Conservation (phyloP, 495 filamentous ascomycete species). For the Rusavskia elegans region DNA sequence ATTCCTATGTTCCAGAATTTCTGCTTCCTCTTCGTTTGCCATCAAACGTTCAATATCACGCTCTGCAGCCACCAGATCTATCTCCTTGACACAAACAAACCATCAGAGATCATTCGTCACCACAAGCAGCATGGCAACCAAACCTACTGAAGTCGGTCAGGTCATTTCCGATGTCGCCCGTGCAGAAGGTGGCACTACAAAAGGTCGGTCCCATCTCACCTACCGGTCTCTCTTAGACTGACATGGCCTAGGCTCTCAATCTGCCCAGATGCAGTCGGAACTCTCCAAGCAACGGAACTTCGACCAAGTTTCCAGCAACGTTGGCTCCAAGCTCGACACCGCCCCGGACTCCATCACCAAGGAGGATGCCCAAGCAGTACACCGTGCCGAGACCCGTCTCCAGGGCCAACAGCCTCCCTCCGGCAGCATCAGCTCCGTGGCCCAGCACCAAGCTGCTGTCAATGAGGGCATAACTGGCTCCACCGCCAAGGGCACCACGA, state of each 20-base stretch:
- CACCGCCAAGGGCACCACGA: no score
- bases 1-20: neutral
- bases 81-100: neutral
- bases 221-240: neutral
- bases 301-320: conserved; percentile 1
- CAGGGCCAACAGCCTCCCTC: conserved; percentile 4
- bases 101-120: neutral
- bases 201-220: conserved; percentile 6
- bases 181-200: conserved; percentile 16
- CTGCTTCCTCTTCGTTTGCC: neutral
- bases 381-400: conserved; percentile 15
- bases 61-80: neutral
- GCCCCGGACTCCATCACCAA: conserved; percentile 8
- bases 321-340: conserved; percentile 5
- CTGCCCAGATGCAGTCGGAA: conserved; percentile 21
- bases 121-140: neutral
- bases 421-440: conserved; percentile 2
- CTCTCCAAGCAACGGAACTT: conserved; percentile 13
- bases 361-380: conserved; percentile 15
- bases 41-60: neutral
- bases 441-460: conserved; percentile 7
- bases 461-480: conserved; percentile 3
- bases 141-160: conserved; percentile 5
- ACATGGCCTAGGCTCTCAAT: conserved; percentile 10
- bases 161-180: conserved; percentile 18